phyloP scores from a whole-genome alignment of 768 basidiomycete genomes.

The Galerina sulciceps region DNA sequence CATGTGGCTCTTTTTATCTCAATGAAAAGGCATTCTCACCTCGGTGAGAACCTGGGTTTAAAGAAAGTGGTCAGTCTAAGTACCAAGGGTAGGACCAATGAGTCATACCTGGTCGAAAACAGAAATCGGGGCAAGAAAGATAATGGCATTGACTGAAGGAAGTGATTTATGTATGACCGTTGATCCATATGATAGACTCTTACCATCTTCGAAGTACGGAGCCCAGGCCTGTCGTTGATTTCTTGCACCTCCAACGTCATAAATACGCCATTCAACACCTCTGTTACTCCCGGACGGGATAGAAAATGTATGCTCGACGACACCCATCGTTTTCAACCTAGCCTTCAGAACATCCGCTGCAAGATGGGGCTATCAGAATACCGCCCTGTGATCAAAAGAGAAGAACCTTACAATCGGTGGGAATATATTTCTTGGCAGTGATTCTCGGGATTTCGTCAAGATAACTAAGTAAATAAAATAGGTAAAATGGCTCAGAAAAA shows the following conservation, averaged over 20 bases:
- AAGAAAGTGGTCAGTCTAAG: constrained; percentile 7
- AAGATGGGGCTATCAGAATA: constrained; percentile 6
- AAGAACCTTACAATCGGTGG: constrained; percentile 63
- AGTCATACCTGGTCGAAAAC: constrained; percentile 75
- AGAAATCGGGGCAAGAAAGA: constrained; percentile 87
- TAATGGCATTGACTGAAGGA: constrained; percentile 77
- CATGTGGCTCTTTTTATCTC: constrained; percentile 3
- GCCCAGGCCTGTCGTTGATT: constrained; percentile 88
- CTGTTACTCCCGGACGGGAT: constrained; percentile 60
- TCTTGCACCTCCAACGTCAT: constrained; percentile 83
- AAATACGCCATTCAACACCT: constrained; percentile 78
- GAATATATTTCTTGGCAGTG: constrained; percentile 80
- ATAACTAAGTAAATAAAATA: constrained; percentile 52
- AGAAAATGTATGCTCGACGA: constrained; percentile 77
- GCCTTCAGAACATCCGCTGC: constrained; percentile 81
- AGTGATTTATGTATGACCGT: constrained; percentile 1
- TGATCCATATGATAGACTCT: constrained; percentile 22
- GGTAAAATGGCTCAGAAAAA: constrained; percentile 6
- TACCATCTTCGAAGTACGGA: constrained; percentile 87
- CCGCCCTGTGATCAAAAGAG: constrained; percentile 3
- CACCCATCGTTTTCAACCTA: constrained; percentile 81
- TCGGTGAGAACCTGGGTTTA: constrained; percentile 62
- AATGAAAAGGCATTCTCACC: constrained; percentile 41
- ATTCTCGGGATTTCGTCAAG: constrained; percentile 82
- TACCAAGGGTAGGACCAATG: not conserved